Base-by-base conservation (phyloP, 225 moss, liverwort and hornwort species). In the Anthoceros angustus region DNA sequence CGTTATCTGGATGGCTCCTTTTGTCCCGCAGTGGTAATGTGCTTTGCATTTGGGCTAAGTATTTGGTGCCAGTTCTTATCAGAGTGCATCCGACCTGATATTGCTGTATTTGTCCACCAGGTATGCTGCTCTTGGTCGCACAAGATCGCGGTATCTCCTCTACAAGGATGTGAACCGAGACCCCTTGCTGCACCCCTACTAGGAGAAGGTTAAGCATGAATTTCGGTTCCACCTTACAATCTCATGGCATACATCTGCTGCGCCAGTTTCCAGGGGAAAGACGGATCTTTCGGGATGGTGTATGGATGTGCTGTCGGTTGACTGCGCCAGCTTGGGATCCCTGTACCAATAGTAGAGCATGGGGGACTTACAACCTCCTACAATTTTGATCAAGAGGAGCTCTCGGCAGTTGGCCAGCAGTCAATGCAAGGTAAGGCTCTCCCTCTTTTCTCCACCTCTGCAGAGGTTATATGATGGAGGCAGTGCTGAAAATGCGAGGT, bases 1-100 rank as follows among this genome's bases (percentile, higher is more conserved):
- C 43, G 87, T 85, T 40, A 99, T 99, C 61, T 99, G 98, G 92
- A 99, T 89, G 98, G 98, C 98, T 45, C 98, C 98, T 6, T 99
- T 84, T 76, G 92, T 99, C 76, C 98, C 92, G 70, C 92, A 92
- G 68, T 99, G 98, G 98, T 82, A 64, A 14, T 40, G 66, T 42
- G 11, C 41, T 62, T 67, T 42, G 12, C 12, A 24, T 38, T 25
- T 25, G 39, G 21, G 9, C 21, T 76, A 43, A 73, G 72, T 68
- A 40, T 6, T 63, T n/a, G 25, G 42, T 41, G 2, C 32, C 39
- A 40, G 40, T 20, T 15, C 4, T n/a, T 18, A n/a, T n/a, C 32
- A 32, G 32, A 32, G 32, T 32, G 32, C 16, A 3, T 39, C 46
- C n/a, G 0, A 4, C 43, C 25, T 60, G 40, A 38, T 11, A 0